A percentile compares a stretch with the other conserved stretches of the same genome.
phyloP scores from a whole-genome alignment of 495 filamentous ascomycete species.

The Lophium mytilinum region DNA sequence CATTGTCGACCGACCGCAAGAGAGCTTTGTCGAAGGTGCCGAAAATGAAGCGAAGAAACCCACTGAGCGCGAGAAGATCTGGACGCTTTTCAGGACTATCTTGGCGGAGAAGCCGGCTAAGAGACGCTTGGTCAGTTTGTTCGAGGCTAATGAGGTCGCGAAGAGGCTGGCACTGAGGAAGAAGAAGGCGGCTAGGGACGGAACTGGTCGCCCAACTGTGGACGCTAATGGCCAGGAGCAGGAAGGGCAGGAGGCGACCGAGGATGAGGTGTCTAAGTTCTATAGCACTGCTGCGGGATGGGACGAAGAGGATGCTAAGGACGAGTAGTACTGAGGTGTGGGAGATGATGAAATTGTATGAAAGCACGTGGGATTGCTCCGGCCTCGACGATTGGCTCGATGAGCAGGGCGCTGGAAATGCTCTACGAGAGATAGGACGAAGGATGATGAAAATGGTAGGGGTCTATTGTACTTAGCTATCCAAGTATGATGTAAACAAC shows the following conservation, averaged over 20 bases:
- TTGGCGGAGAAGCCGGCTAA: slow-evolving; percentile 34
- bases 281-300: neutral
- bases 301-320: neutral
- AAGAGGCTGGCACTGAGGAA: slow-evolving; percentile 44
- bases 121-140: slow-evolving; percentile 56
- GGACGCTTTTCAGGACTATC: slow-evolving; percentile 21
- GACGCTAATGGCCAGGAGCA: neutral
- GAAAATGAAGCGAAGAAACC: slow-evolving; percentile 7
- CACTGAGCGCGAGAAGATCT: slow-evolving; percentile 14
- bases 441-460: no score
- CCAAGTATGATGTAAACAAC: no score
- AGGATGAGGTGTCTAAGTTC: neutral
- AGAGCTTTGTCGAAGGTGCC: slow-evolving; percentile 22
- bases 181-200: neutral
- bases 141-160: slow-evolving; percentile 66
- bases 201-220: neutral
- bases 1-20: slow-evolving; percentile 7
- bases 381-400: no score
- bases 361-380: no score
- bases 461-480: no score
- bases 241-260: neutral
- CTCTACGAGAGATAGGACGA: no score
- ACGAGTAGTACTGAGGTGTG: neutral
- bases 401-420: no score
- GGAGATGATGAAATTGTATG: no score